Conservation (phyloP, 2,329 filamentous ascomycete species). For the Colletotrichum sp. region DNA sequence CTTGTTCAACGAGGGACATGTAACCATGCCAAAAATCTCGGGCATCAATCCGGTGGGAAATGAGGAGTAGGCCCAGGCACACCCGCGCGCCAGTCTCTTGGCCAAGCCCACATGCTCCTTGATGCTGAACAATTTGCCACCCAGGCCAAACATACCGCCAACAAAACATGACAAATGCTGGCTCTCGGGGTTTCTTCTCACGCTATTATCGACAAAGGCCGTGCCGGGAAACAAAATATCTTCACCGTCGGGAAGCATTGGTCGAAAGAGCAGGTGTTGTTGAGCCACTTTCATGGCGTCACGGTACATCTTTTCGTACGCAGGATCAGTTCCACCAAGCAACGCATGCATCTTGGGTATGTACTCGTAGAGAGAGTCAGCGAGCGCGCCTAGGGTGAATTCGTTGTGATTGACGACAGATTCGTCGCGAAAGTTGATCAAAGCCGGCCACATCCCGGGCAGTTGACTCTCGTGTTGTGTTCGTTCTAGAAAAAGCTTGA, state of each 20-base stretch:
- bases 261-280: conserved; percentile 64
- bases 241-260: conserved; percentile 66
- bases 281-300: conserved; percentile 58
- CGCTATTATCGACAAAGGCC: conserved; percentile 24
- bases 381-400: conserved; percentile 43
- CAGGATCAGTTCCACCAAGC: conserved; percentile 57
- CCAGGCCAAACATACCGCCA: conserved; percentile 55
- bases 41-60: conserved; percentile 58
- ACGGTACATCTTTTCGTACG: conserved; percentile 63
- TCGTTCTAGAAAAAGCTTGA: conserved; percentile 69
- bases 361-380: conserved; percentile 48
- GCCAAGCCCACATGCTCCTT: conserved; percentile 47
- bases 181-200: conserved; percentile 32
- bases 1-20: conserved; percentile 43
- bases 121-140: conserved; percentile 45
- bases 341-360: conserved; percentile 54
- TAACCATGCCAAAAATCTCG: conserved; percentile 48
- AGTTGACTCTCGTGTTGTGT: conserved; percentile 70
- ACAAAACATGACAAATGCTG: conserved; percentile 56
- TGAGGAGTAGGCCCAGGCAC: conserved; percentile 52
- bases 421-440: conserved; percentile 62
- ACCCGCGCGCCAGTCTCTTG: conserved; percentile 52
- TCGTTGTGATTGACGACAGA: conserved; percentile 31
- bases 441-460: conserved; percentile 76
- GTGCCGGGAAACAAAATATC: conserved; percentile 62